Evolutionary conservation across 225 moss, liverwort and hornwort genomes (phyloP).

Genomic region (Bryum argenteum): DNA sequence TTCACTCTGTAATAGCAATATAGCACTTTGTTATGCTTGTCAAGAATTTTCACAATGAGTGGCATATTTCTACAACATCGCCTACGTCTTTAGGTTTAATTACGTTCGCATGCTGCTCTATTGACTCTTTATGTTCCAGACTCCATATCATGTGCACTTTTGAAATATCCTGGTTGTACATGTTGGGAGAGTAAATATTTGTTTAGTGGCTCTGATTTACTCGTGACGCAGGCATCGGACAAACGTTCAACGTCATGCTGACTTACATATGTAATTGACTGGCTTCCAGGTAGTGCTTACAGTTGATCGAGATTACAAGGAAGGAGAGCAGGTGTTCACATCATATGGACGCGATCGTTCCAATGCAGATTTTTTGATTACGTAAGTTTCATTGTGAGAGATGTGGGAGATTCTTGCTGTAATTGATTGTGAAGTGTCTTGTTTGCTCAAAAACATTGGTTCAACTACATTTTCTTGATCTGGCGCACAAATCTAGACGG

Average conservation of each 20-base stretch:
- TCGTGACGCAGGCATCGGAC: slow-evolving; percentile 8
- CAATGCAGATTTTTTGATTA: slow-evolving; percentile 82
- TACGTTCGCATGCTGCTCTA: neutral
- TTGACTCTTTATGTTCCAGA: neutral
- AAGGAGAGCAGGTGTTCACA: slow-evolving; percentile 83
- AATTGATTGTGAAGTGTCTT: neutral
- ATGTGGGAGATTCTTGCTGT: neutral
- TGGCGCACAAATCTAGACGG: neutral
- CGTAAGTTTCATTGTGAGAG: slow-evolving; percentile 58
- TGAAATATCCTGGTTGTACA: neutral
- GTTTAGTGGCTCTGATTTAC: slow-evolving; percentile 6
- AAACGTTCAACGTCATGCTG: slow-evolving; percentile 7
- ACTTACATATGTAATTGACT: slow-evolving; percentile 9
- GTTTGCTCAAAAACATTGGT: slow-evolving; percentile 4
- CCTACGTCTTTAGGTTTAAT: neutral
- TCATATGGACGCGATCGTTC: slow-evolving; percentile 90
- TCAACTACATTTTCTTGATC: neutral
- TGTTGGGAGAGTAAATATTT: neutral
- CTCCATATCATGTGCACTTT: neutral
- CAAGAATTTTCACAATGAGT: neutral
- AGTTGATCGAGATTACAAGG: slow-evolving; percentile 77
- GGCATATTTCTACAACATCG: neutral
- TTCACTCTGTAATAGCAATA: neutral
- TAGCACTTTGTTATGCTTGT: neutral
- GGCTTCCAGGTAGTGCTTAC: slow-evolving; percentile 73